Evolutionary conservation across 306 rosid genomes (phyloP).

Genomic region (Cucurbita moschata): DNA sequence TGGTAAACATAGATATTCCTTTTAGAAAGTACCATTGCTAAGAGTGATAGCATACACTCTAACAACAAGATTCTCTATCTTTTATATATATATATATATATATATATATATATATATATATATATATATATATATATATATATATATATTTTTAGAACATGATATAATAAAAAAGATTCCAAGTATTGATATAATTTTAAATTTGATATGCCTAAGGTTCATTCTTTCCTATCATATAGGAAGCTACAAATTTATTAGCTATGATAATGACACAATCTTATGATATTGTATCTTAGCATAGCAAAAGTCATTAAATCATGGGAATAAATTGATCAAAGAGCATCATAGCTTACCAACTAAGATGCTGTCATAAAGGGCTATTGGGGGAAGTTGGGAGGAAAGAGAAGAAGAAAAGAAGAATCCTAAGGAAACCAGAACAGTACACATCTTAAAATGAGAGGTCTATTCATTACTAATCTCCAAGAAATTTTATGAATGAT

Average conservation of each 20-base stretch:
- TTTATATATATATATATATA: neutral
- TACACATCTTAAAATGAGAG: no score
- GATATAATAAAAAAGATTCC: no score
- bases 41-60: neutral
- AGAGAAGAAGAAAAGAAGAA: no score
- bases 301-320: neutral
- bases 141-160: neutral
- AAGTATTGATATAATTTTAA: no score
- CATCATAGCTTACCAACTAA: neutral
- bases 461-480: no score
- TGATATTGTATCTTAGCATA: neutral
- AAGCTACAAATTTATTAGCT: neutral
- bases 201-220: neutral
- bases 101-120: neutral
- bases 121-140: neutral
- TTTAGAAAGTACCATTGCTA: no score
- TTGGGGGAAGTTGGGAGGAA: no score
- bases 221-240: neutral
- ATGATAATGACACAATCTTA: neutral
- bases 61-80: neutral
- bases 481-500: no score
- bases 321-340: neutral
- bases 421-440: no score
- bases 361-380: neutral
- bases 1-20: no score